phyloP scores from a whole-genome alignment of 108 stramenopile species.

The Cyclotella choctawhatcheeana region DNA sequence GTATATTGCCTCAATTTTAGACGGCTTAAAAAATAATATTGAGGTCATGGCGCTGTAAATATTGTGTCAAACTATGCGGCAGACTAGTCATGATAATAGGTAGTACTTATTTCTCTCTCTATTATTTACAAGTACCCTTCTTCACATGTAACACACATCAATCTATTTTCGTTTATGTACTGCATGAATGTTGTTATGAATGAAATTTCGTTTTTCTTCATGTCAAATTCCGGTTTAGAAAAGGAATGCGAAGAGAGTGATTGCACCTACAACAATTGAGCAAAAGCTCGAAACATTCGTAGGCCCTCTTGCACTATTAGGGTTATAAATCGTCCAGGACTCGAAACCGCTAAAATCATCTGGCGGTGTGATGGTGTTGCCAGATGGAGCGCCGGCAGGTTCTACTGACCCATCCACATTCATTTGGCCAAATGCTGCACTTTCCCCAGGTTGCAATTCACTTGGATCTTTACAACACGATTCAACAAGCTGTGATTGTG shows the following conservation, averaged over 20 bases:
- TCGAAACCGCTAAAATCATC: slow-evolving; percentile 10
- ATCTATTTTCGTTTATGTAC: no score
- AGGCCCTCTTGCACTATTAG: background rate
- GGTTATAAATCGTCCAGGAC: slow-evolving; percentile 2
- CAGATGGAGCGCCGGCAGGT: background rate
- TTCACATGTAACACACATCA: no score
- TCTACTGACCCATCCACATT: background rate
- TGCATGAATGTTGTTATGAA: no score
- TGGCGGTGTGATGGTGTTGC: slow-evolving; percentile 17
- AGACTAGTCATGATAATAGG: no score
- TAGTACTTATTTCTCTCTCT: no score
- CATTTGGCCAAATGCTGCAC: slow-evolving; percentile 25
- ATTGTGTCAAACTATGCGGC: background rate
- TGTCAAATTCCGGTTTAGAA: background rate
- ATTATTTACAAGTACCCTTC: no score
- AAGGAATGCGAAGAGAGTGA: background rate
- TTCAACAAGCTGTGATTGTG: slow-evolving; percentile 17
- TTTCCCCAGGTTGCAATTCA: slow-evolving; percentile 18
- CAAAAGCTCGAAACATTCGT: background rate
- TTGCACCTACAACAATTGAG: background rate
- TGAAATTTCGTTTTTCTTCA: no score
- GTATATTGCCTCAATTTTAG: slow-evolving; percentile 4
- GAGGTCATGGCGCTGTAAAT: background rate
- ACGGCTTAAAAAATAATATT: no score
- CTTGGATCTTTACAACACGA: slow-evolving; percentile 32